Evolutionary conservation across 345 rosid genomes (phyloP).

Genomic region (Erysimum cheiranthoides): DNA sequence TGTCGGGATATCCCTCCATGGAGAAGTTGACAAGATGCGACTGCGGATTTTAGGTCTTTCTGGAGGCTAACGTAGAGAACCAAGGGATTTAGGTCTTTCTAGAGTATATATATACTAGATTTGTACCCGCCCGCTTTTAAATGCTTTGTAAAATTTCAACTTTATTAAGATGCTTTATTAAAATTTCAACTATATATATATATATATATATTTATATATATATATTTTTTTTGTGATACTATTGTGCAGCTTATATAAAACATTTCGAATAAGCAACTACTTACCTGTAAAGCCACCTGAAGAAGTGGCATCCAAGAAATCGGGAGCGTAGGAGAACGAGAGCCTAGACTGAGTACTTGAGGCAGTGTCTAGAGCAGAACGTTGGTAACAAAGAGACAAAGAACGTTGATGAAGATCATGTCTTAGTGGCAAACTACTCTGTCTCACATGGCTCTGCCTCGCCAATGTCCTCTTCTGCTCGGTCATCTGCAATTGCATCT

Average conservation of each 20-base stretch:
- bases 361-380: slow-evolving; percentile 46
- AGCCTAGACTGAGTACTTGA: slow-evolving; percentile 57
- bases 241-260: slow-evolving; percentile 10
- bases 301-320: slow-evolving; percentile 53
- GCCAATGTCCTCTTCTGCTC: slow-evolving; percentile 44
- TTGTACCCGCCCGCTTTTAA: no score
- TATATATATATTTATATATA: no score
- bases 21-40: no score
- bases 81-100: no score
- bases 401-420: slow-evolving; percentile 50
- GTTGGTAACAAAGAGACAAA: slow-evolving; percentile 59
- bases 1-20: no score
- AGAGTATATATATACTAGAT: no score
- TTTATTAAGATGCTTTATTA: no score
- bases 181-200: no score
- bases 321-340: slow-evolving; percentile 60
- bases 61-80: no score
- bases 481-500: slow-evolving; percentile 47
- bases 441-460: slow-evolving; percentile 45
- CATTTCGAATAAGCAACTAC: slow-evolving; percentile 3
- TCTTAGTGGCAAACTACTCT: slow-evolving; percentile 37
- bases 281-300: slow-evolving; percentile 57
- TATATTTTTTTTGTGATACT: no score
- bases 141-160: no score
- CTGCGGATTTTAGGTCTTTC: no score